Conservation (phyloP, 169 alveolate genomes). For the Prorocentrum cordatum region DNA sequence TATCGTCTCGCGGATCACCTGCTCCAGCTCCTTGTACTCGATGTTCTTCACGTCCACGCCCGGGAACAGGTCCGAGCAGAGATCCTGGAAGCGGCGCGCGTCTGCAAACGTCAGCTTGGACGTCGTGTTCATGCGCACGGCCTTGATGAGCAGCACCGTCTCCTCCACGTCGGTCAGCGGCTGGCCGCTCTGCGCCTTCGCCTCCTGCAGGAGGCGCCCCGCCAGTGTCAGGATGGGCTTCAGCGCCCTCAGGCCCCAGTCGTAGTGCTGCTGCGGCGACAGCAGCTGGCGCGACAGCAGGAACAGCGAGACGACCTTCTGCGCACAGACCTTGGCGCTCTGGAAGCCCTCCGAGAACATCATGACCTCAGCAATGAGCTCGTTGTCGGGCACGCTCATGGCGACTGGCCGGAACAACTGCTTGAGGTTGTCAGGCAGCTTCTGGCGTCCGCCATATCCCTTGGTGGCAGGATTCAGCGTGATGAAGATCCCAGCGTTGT, state of each 20-base stretch:
- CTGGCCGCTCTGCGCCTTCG: conserved; percentile 76
- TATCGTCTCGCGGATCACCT: conserved; percentile 79
- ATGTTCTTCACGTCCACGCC: conserved; percentile 79
- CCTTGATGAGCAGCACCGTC: conserved; percentile 46
- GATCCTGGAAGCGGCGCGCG: conserved; percentile 79
- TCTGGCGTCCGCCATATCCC: conserved; percentile 92
- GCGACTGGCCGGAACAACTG: conserved; percentile 91
- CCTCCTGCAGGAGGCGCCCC: conserved; percentile 76
- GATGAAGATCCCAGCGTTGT: conserved; percentile 89
- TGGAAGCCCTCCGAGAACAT: conserved; percentile 88
- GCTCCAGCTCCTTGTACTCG: conserved; percentile 81
- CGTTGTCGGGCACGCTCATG: conserved; percentile 92
- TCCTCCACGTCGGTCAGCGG: conserved; percentile 73
- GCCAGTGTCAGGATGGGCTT: conserved; percentile 87
- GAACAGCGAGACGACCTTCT: conserved; percentile 81
- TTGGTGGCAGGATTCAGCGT: conserved; percentile 93
- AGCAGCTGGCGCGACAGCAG: conserved; percentile 82
- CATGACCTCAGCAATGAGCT: conserved; percentile 89
- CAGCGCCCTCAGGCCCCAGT: conserved; percentile 91
- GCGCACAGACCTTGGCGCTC: background rate
- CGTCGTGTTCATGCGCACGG: conserved; percentile 84
- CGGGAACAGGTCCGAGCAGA: conserved; percentile 85
- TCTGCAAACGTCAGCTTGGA: conserved; percentile 86
- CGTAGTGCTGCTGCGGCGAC: conserved; percentile 87
- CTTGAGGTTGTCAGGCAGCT: conserved; percentile 91